Evolutionary conservation across 129 eudicot species (phyloP).

Genomic region (Silybum marianum): DNA sequence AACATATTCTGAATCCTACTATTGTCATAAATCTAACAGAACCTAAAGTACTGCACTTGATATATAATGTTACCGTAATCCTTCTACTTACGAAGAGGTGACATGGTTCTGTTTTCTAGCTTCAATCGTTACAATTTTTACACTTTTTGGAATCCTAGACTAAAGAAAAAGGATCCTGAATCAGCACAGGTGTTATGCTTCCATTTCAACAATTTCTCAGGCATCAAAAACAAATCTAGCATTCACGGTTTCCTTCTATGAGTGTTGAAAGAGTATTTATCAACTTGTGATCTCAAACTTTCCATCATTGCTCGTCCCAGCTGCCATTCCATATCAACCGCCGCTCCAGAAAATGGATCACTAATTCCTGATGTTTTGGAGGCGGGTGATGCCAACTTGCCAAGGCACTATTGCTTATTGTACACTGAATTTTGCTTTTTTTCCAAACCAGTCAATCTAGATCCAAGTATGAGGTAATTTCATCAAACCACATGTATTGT

Average conservation of each 20-base stretch:
- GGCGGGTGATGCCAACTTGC: not conserved
- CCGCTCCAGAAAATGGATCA: not conserved
- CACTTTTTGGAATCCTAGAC: not conserved
- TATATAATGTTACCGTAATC: not conserved
- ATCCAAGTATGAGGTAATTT: conserved; percentile 9
- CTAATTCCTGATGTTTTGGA: not conserved
- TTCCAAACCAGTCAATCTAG: conserved; percentile 11
- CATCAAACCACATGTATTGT: not conserved
- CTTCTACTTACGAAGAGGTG: not conserved
- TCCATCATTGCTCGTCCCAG: not conserved
- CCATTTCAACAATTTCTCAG: not conserved
- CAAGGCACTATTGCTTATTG: not conserved
- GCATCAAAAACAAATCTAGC: not conserved
- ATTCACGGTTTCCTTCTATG: not conserved
- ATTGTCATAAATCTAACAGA: conserved; percentile 4
- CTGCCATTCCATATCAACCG: not conserved
- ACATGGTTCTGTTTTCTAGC: not conserved
- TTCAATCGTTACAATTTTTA: not conserved
- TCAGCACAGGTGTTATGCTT: not conserved
- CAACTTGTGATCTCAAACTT: not conserved
- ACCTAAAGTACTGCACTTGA: not conserved
- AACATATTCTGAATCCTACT: conserved; percentile 4
- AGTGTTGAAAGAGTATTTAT: not conserved
- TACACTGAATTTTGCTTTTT: not conserved
- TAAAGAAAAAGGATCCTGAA: not conserved